Percentiles rank a stretch among this genome's conserved stretches.
These are phyloP conservation scores for Boletus patriciae DNA, from an alignment of 768 basidiomycete species.

Conservation along the genomic window DNA sequence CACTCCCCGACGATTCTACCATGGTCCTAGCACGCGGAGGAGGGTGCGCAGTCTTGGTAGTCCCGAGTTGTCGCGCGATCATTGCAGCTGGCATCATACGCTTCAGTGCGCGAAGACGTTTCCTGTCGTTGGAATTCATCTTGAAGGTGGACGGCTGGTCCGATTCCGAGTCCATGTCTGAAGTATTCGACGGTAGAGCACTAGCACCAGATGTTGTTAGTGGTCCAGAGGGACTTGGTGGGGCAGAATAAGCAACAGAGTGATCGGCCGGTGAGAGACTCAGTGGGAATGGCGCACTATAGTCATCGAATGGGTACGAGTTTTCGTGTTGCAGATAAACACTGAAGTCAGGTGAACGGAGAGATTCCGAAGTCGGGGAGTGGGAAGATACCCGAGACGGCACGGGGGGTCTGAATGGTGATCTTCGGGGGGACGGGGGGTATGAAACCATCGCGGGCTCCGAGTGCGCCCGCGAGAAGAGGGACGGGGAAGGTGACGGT, in stretches of 20 bases:
- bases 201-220: conserved; percentile 21
- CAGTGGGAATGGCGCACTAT: neutral
- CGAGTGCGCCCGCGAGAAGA: conserved; percentile 9
- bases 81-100: conserved; percentile 59
- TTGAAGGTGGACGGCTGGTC: conserved; percentile 11
- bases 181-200: conserved; percentile 16
- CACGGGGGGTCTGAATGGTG: neutral
- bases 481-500: neutral
- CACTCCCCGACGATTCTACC: conserved; percentile 25
- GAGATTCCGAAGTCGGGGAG: conserved; percentile 2
- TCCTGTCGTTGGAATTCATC: conserved; percentile 35
- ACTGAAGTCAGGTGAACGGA: conserved; percentile 14
- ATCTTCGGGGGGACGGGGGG: conserved; percentile 6
- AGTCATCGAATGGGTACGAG: conserved; percentile 9
- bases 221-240: conserved; percentile 18
- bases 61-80: conserved; percentile 38
- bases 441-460: conserved; percentile 12
- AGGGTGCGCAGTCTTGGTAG: conserved; percentile 11
- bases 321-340: conserved; percentile 19
- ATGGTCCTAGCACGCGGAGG: conserved; percentile 8
- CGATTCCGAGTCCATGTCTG: conserved; percentile 20
- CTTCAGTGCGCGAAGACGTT: conserved; percentile 39
- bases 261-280: conserved; percentile 6
- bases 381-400: conserved; percentile 12
- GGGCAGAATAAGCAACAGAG: conserved; percentile 2